Conservation (phyloP, 2,329 filamentous ascomycete species). For the Xylariaceae sp. region DNA sequence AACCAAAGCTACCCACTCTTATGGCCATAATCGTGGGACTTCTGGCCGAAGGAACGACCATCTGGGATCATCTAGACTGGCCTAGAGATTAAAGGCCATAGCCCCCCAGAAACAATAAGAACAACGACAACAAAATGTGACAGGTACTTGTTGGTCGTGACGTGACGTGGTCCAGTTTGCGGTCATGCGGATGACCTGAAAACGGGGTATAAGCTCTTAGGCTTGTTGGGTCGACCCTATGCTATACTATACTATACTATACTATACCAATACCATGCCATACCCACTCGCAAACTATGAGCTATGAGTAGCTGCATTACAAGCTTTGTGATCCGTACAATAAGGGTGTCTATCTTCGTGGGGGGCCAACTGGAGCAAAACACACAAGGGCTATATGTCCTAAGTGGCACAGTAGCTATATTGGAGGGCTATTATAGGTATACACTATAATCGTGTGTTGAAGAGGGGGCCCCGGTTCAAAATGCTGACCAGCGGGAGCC, state of each 20-base stretch:
- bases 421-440: conserved; percentile 6
- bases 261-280: too few species aligned
- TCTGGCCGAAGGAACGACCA: neutral
- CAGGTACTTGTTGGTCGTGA: conserved; percentile 15
- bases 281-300: conserved; percentile 10
- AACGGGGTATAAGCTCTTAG: conserved; percentile 24
- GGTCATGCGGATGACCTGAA: conserved; percentile 26
- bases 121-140: neutral
- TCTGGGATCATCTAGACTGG: conserved; percentile 2
- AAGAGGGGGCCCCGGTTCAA: conserved; percentile 12
- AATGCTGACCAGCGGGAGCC: conserved; percentile 15
- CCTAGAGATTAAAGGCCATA: neutral
- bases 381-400: conserved; percentile 5
- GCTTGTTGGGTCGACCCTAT: too few species aligned
- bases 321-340: conserved; percentile 10
- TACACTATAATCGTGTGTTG: conserved; percentile 3
- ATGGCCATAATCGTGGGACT: too few species aligned
- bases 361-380: conserved; percentile 14
- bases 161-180: conserved; percentile 21
- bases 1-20: too few species aligned
- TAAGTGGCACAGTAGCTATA: conserved; percentile 9
- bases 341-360: conserved; percentile 19
- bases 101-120: too few species aligned
- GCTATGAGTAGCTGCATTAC: conserved; percentile 6
- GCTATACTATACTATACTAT: too few species aligned